Conservation (phyloP, 495 filamentous ascomycete genomes). For the Immersiella caudata region DNA sequence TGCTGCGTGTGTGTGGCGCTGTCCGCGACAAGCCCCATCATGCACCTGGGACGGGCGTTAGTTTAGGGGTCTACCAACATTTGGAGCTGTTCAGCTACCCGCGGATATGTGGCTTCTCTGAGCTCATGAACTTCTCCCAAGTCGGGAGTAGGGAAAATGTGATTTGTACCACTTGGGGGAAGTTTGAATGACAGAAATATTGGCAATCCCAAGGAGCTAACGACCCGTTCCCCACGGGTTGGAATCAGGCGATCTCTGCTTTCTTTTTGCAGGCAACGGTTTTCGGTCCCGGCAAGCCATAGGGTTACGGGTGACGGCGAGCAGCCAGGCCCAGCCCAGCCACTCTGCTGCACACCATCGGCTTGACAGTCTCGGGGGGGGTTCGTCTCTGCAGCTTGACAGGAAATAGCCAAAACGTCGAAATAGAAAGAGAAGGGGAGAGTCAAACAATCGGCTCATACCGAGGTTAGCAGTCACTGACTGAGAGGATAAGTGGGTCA, state of each 20-base stretch:
- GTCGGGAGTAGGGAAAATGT: neutral
- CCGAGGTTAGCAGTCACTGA: too few relatives aligned
- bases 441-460: neutral
- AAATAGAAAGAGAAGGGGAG: neutral
- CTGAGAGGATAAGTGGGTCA: neutral
- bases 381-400: neutral
- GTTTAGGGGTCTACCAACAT: neutral
- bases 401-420: neutral
- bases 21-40: neutral
- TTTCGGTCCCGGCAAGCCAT: constrained; percentile 6
- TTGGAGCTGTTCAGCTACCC: neutral
- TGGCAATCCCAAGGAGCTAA: neutral
- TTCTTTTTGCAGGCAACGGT: constrained; percentile 26
- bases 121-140: neutral
- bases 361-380: too few relatives aligned
- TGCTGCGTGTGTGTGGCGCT: neutral
- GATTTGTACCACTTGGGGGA: neutral
- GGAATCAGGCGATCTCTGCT: constrained; percentile 26
- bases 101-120: neutral
- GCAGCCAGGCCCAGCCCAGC: neutral
- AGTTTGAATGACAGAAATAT: neutral
- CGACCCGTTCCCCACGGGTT: constrained; percentile 9
- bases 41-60: neutral
- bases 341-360: neutral
- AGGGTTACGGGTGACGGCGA: neutral